Evolutionary conservation across 2,329 filamentous ascomycete species (phyloP), one percentile per base, ranked within the genome.

Genomic region (Alternaria sp.): DNA sequence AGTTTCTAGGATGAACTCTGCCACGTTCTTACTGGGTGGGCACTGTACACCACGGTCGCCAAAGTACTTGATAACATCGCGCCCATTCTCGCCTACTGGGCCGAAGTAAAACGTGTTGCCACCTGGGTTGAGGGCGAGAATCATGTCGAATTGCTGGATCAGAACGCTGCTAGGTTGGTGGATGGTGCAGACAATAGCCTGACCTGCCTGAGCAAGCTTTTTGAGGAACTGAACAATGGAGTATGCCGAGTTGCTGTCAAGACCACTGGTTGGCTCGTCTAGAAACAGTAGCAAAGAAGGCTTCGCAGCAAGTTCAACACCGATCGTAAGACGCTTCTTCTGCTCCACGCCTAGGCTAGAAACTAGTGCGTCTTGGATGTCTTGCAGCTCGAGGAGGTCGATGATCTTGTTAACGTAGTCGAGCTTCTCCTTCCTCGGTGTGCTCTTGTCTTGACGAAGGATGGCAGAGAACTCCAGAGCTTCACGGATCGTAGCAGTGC

Each of bases 91-190:
- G 56, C 90, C 90, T 12, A 92, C 86, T 0, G 88, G 85, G 0
- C 90, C 90, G 59, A 92, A 92, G 77, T 92, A 93, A 77, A 91
- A 90, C 0, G 87, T 89, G 71, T 90, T 90, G 20, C 89, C 89
- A 16, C 88, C 89, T 0, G 85, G 88, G 68, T 90, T 90, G 32
- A 92, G 82, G 2, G 88, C 87, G 1, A 92, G 83, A 18, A 92
- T 87, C 85, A 90, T 90, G 74, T 92, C 90, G 76, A 92, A 92
- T 71, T 92, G 85, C 70, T 91, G 85, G 58, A 92, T 88, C 2
- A 92, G 81, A 60, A 90, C 84, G 2, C 87, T 89, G 2, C 87
- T 90, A 4, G 90, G 90, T 71, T 92, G 90, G 71, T 92, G 90
- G 55, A 92, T 92, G 0, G 90, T 92, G 77, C 90, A 92, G 54